These are phyloP conservation scores for Syzygium malaccense DNA, from an alignment of 441 rosid genomes.

Conservation along the genomic window DNA sequence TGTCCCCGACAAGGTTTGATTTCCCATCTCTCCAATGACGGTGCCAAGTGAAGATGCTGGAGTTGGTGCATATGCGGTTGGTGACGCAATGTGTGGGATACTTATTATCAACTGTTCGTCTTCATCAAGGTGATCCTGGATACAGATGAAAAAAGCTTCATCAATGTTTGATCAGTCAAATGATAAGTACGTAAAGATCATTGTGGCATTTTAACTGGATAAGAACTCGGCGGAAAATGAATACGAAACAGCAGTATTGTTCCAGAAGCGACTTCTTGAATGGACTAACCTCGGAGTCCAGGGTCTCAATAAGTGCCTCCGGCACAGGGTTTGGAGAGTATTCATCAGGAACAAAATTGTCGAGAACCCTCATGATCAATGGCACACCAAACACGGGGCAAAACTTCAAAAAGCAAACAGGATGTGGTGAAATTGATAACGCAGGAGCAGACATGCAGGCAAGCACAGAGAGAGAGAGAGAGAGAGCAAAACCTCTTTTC, in stretches of 20 bases:
- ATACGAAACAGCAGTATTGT: not conserved
- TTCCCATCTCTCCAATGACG: not conserved
- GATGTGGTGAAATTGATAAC: not conserved
- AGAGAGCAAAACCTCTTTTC: conserved; percentile 3
- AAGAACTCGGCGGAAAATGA: not conserved
- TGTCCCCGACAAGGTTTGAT: not conserved
- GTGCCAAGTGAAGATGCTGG: not conserved
- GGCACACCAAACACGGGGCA: not conserved
- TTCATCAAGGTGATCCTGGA: not conserved
- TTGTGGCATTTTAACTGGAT: not conserved
- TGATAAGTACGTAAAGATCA: not conserved
- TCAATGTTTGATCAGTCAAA: not conserved
- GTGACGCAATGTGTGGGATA: not conserved
- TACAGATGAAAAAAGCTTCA: not conserved
- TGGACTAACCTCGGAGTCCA: not conserved
- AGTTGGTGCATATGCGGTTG: not conserved
- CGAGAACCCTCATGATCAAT: not conserved
- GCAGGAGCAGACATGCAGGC: not conserved
- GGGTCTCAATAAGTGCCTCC: not conserved
- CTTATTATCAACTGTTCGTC: not conserved
- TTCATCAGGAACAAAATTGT: not conserved
- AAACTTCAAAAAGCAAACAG: not conserved
- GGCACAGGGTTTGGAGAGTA: not conserved
- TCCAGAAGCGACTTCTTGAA: not conserved
- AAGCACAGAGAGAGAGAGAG: not conserved